Base-by-base conservation (phyloP, 495 filamentous ascomycete genomes). In the Chaetomium fimeti region DNA sequence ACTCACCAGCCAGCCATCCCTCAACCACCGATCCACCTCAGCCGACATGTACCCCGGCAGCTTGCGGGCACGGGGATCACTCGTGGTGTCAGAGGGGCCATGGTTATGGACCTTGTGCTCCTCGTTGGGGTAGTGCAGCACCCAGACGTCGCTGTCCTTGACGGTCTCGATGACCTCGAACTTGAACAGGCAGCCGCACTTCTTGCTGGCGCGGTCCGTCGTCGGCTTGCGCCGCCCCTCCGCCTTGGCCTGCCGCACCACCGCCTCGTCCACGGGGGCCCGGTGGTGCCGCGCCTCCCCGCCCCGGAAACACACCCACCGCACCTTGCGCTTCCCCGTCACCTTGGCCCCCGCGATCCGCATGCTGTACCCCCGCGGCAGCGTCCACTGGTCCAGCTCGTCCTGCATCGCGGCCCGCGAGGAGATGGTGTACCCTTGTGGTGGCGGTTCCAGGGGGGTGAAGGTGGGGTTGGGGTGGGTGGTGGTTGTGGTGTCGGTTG, bases 311-410 rank as follows among this genome's bases (percentile, higher is more conserved):
- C 74, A 76, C 38, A 76, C 72, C 71, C 73, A 75, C 20, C 74
- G 74, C 61, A 76, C 73, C 48, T 76, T 76, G 45, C 67, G 70
- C 52, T 73, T 71, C 63, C 74, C 74, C 27, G 71, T 70, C 15
- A 74, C 71, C 55, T 75, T 75, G 43, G 74, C 73, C 48, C 74
- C 74, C 60, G 73, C 73, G 62, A 76, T 76, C 64, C 74, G 74
- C 74, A 76, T 76, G 71, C 72, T 75, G 67, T 76, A 76, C 51
- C 74, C 74, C 18, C 74, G 71, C 16, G 74, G 74, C 20, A 76
- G 65, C 25, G 74, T 76, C 68, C 68, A 76, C 40, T 54, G 49
- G 67, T 76, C 74, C 5, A 76, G 74, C 62, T 74, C 72, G 13
- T 74, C 74, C 54, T 76, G 74, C 74, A 76, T 76, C 28, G 60